These are phyloP conservation scores for Stachybotrys chlorohalonatus DNA, from an alignment of 2,329 filamentous ascomycete genomes.

Conservation along the genomic window DNA sequence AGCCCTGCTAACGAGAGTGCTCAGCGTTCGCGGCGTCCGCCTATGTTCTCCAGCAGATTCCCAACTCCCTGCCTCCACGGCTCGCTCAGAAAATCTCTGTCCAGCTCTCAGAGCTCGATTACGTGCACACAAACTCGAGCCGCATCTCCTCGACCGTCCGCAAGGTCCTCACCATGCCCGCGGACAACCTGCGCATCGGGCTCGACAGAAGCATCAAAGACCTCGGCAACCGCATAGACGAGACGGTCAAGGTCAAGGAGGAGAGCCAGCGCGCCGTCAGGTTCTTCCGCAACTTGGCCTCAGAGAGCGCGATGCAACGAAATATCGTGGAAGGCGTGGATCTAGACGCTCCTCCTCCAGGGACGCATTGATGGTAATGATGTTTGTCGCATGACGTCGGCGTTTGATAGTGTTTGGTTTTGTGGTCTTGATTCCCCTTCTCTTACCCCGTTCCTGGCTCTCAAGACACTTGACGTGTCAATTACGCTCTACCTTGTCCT, in stretches of 20 bases:
- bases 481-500: neutral
- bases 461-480: neutral
- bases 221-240: conserved; percentile 66
- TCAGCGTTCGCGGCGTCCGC: conserved; percentile 64
- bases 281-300: conserved; percentile 81
- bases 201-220: conserved; percentile 82
- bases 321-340: conserved; percentile 42
- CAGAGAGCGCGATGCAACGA: conserved; percentile 48
- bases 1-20: conserved; percentile 9
- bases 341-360: conserved; percentile 41
- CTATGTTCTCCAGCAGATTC: conserved; percentile 81
- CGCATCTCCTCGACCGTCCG: conserved; percentile 82
- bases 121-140: conserved; percentile 78
- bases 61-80: conserved; percentile 77
- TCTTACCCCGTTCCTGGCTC: neutral
- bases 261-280: conserved; percentile 84
- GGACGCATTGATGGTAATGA: conserved; percentile 16
- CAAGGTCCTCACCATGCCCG: conserved; percentile 79
- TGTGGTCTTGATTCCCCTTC: neutral
- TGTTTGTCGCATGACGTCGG: conserved; percentile 2
- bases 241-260: conserved; percentile 69
- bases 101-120: conserved; percentile 76
- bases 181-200: conserved; percentile 74
- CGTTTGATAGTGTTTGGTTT: conserved; percentile 2
- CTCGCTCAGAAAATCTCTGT: conserved; percentile 76